Base-by-base conservation (phyloP, 768 basidiomycete species). In the Pleurotus djamor region DNA sequence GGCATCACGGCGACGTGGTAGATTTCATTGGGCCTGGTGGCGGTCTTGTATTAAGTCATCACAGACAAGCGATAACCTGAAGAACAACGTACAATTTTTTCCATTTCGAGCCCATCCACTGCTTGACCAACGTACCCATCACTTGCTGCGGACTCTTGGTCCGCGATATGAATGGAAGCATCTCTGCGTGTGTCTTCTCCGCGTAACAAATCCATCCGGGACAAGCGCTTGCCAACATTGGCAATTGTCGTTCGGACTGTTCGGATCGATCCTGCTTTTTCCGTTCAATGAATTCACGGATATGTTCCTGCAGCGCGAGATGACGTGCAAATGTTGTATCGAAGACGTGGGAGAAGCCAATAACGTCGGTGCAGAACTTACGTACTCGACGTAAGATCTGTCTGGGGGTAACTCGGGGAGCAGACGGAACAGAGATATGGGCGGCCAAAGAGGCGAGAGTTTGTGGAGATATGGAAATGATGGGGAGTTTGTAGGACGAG, bases 191-290 rank as follows among this genome's bases (percentile, higher is more conserved):
- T 1, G 96, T 88, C 78, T 99, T 99, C 74, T 99, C 97, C 14
- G 95, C 96, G 71, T 98, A 98, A 70, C 97, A 99, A 59, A 99
- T 91, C 97, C 97, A 98, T 13, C 97, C 97, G 0, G 97, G 97
- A 74, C 97, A 98, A 13, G 97, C 94, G 65, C 94, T 95, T 4
- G 94, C 89, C 28, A 99, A 77, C 87, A 99, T 95, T 0, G 97
- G 97, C 32, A 98, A 72, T 57, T 76, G 74, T 63, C 67, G 57
- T 9, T 64, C 57, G 2, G 47, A 52, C 8, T 68, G 67, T 9
- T 64, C 57, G 2, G 47, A 52, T 9, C 68, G 67, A 32, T 60
- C 64, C 38, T 72, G 66, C 41, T 73, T 69, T 67, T 79, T 83
- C 17, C 94, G 83, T 67, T 96, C 94, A 58, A 80, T 66, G 69